phyloP scores from a whole-genome alignment of 2,329 filamentous ascomycete genomes.

The Drechslerella dactyloides region DNA sequence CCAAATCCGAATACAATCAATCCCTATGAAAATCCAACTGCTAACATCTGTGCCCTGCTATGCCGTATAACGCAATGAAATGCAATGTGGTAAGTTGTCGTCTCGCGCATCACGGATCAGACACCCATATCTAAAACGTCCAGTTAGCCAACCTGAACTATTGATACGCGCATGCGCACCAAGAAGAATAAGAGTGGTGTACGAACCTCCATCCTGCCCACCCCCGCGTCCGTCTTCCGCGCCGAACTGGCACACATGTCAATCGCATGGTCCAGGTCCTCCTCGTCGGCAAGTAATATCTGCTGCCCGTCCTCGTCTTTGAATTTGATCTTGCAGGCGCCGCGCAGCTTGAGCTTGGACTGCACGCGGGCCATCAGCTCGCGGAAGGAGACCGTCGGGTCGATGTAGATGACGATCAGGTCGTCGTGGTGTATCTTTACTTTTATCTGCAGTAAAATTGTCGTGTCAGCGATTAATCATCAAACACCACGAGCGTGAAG shows the following conservation, averaged over 20 bases:
- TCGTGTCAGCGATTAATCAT: too few relatives aligned
- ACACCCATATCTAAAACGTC: background rate
- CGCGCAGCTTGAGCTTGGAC: slow-evolving; percentile 82
- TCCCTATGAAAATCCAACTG: too few relatives aligned
- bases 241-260: slow-evolving; percentile 71
- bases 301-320: slow-evolving; percentile 86
- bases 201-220: slow-evolving; percentile 88
- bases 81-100: too few relatives aligned
- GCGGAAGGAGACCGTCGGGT: slow-evolving; percentile 72
- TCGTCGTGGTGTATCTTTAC: slow-evolving; percentile 87
- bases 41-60: too few relatives aligned
- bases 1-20: too few relatives aligned
- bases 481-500: background rate
- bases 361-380: slow-evolving; percentile 80
- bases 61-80: too few relatives aligned
- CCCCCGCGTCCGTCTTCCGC: slow-evolving; percentile 75
- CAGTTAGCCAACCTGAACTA: background rate
- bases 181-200: background rate
- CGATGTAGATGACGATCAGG: slow-evolving; percentile 89
- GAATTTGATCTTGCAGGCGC: slow-evolving; percentile 86
- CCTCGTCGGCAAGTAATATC: slow-evolving; percentile 96
- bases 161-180: too few relatives aligned
- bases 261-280: slow-evolving; percentile 90
- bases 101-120: background rate
- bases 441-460: slow-evolving; percentile 67